Evolutionary conservation across 176 grass and related monocot genomes (phyloP).

Genomic region (Sorghum bicolor): Sorghum_bicolor_NCBIv3 NC_012879.2:42041001-42041500

Average conservation of each 20-base stretch:
- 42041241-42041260: slow-evolving; percentile 6
- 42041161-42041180: slow-evolving; percentile 15
- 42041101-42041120: slow-evolving; percentile 31
- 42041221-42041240: slow-evolving; percentile 6
- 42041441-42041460: slow-evolving; percentile 26
- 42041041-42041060: not conserved
- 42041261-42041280: slow-evolving; percentile 16
- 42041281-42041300: not conserved
- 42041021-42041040: not conserved
- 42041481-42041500: not conserved
- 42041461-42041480: not conserved
- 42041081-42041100: not conserved
- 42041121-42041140: slow-evolving; percentile 11
- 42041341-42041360: slow-evolving; percentile 10
- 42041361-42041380: slow-evolving; percentile 19
- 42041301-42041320: slow-evolving; percentile 20
- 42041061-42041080: not conserved
- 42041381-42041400: slow-evolving; percentile 16
- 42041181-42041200: not conserved
- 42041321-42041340: slow-evolving; percentile 22
- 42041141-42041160: slow-evolving; percentile 12
- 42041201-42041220: not conserved
- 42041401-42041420: slow-evolving; percentile 39
- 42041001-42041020: not conserved
- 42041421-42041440: slow-evolving; percentile 39